phyloP scores from a whole-genome alignment of 352 stramenopile genomes.

The Pythium aristosporum region DNA sequence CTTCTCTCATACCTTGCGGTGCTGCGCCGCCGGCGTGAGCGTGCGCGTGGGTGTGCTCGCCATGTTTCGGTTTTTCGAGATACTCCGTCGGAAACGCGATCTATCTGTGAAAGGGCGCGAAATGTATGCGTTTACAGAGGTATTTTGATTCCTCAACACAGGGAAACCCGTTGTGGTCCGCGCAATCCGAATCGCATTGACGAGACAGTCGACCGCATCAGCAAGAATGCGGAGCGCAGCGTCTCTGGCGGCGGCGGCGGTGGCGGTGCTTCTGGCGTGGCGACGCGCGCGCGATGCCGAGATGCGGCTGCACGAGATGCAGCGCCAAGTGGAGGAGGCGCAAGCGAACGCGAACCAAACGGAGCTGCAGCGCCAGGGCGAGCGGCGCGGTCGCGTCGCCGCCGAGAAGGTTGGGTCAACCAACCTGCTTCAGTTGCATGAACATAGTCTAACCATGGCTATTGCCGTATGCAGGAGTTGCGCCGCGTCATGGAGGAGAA shows the following conservation, averaged over 20 bases:
- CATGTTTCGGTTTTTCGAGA: conserved; percentile 1
- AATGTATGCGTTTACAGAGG: conserved; percentile 1
- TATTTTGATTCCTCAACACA: neutral
- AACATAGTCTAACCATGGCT: neutral
- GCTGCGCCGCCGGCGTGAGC: conserved; percentile 52
- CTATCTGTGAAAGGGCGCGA: neutral
- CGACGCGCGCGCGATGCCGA: neutral
- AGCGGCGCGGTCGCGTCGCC: conserved; percentile 59
- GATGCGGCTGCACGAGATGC: neutral
- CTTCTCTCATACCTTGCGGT: conserved; percentile 42
- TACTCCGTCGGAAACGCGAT: neutral
- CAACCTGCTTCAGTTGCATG: neutral
- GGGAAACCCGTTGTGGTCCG: neutral
- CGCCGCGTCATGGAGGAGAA: conserved; percentile 73
- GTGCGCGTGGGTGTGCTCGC: conserved; percentile 26
- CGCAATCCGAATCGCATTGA: neutral
- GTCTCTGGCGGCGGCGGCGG: conserved; percentile 7
- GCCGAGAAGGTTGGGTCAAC: conserved; percentile 45
- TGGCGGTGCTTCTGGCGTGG: neutral
- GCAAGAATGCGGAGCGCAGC: conserved; percentile 6
- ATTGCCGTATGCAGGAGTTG: conserved; percentile 41
- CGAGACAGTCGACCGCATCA: neutral
- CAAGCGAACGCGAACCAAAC: conserved; percentile 38
- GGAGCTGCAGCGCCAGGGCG: conserved; percentile 53
- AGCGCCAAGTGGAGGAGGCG: conserved; percentile 24